These are phyloP conservation scores for Coccinonectria pachysandricola DNA, from an alignment of 2,329 filamentous ascomycete species.

Conservation along the genomic window DNA sequence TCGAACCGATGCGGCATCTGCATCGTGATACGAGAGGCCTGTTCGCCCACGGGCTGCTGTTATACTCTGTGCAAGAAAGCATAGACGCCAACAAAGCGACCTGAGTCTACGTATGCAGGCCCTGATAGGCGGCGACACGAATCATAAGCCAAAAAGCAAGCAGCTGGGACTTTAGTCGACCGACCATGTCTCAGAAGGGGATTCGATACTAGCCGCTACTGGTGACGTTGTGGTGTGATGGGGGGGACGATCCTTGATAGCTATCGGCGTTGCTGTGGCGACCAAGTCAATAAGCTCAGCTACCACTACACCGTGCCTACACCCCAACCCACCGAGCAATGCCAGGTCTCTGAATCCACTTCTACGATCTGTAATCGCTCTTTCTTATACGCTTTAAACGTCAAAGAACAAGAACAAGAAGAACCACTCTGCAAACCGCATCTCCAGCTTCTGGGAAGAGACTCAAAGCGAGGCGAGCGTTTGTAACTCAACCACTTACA, in stretches of 20 bases:
- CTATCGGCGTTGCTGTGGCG: constrained; percentile 21
- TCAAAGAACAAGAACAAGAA: constrained; percentile 3
- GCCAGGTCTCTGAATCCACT: constrained; percentile 12
- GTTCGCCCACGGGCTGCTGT: no score
- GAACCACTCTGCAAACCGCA: constrained; percentile 7
- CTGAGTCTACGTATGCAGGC: no score
- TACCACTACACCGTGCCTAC: constrained; percentile 14
- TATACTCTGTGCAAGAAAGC: constrained; percentile 3
- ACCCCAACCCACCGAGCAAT: constrained; percentile 10
- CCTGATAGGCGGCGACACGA: constrained; percentile 2
- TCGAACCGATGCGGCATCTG: no score
- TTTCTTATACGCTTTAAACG: constrained; percentile 12
- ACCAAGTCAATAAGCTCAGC: constrained; percentile 22
- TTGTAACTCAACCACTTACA: constrained; percentile 8
- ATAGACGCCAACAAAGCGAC: constrained; percentile 1
- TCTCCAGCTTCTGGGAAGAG: constrained; percentile 6
- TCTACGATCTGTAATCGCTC: constrained; percentile 12
- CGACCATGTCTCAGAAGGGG: constrained; percentile 13
- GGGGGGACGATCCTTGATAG: constrained; percentile 2
- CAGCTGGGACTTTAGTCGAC: constrained; percentile 4
- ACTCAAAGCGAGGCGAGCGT: constrained; percentile 10
- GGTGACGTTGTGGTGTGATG: constrained; percentile 9
- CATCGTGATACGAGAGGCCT: no score
- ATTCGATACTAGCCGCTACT: constrained; percentile 7
- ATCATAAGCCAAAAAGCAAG: not conserved